phyloP scores from a whole-genome alignment of 352 stramenopile species.

The Globisporangium spiculum region DNA sequence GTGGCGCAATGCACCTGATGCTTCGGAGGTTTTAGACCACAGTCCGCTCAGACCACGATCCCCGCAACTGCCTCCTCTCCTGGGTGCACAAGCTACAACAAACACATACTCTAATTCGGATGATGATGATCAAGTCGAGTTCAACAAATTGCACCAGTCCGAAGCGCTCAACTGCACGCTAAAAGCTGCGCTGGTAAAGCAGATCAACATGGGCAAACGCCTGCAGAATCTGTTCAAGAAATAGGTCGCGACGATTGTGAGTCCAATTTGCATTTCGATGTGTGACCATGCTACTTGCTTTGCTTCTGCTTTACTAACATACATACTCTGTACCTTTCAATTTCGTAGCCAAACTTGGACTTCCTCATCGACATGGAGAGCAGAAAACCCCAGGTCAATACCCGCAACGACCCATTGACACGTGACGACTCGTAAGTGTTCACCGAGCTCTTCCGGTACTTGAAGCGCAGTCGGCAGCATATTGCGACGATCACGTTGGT shows the following conservation, averaged over 20 bases:
- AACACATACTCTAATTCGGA: no score
- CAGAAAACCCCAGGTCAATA: neutral
- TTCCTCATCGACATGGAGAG: conserved; percentile 1
- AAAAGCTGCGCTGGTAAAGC: conserved; percentile 5
- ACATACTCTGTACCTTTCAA: no score
- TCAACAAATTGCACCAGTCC: conserved; percentile 8
- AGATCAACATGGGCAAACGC: conserved; percentile 2
- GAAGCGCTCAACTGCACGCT: conserved; percentile 12
- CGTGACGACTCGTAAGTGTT: neutral
- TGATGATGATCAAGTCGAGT: neutral
- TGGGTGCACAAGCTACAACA: neutral
- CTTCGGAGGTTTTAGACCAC: neutral
- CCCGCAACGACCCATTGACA: neutral
- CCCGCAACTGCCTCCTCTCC: neutral
- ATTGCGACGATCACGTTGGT: neutral
- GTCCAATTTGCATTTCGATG: no score
- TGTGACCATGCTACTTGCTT: no score
- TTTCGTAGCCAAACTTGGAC: neutral
- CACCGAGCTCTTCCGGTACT: neutral
- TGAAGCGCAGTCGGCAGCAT: neutral
- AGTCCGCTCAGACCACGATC: neutral
- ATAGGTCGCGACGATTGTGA: conserved; percentile 10
- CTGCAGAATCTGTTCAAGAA: conserved; percentile 11
- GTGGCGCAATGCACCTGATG: neutral
- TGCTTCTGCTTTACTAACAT: no score